phyloP scores from a whole-genome alignment of 306 rosid genomes.

The Corylus heterophylla region DNA sequence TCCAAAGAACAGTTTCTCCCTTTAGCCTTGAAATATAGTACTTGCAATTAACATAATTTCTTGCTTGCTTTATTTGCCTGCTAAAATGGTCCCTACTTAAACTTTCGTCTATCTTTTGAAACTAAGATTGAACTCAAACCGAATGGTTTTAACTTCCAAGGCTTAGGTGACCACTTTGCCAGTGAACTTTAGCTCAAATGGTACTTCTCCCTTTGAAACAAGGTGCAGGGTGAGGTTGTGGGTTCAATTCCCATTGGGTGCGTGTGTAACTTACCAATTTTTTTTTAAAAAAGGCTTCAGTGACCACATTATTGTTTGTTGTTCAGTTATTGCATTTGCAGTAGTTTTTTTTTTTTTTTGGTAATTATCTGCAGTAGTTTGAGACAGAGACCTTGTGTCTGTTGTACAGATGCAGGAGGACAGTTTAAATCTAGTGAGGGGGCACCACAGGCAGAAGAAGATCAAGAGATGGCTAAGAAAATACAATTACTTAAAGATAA shows the following conservation, averaged over 20 bases:
- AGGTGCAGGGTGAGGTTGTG: too few species aligned
- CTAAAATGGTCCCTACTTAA: neutral
- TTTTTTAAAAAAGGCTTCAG: neutral
- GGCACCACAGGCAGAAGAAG: slow-evolving; percentile 26
- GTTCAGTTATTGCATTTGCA: neutral
- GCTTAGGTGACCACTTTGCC: too few species aligned
- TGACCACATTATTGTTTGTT: neutral
- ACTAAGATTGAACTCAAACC: neutral
- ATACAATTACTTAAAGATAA: slow-evolving; percentile 62
- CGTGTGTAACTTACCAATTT: too few species aligned
- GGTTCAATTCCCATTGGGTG: too few species aligned
- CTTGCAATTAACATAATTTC: neutral
- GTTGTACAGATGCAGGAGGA: slow-evolving; percentile 39
- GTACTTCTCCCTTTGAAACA: too few species aligned
- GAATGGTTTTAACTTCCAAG: neutral
- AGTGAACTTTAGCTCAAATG: too few species aligned
- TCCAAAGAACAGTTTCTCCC: neutral
- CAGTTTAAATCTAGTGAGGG: slow-evolving; percentile 36
- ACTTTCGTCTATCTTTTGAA: neutral
- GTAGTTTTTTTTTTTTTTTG: neutral
- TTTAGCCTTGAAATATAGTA: neutral
- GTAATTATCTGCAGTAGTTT: neutral
- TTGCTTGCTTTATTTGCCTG: neutral
- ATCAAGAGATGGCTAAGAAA: slow-evolving; percentile 55
- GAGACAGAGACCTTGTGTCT: neutral